Percentiles rank a stretch among this genome's conserved stretches.
Evolutionary conservation across 768 basidiomycete species (phyloP).

Genomic region (Auricularia sp.): DNA sequence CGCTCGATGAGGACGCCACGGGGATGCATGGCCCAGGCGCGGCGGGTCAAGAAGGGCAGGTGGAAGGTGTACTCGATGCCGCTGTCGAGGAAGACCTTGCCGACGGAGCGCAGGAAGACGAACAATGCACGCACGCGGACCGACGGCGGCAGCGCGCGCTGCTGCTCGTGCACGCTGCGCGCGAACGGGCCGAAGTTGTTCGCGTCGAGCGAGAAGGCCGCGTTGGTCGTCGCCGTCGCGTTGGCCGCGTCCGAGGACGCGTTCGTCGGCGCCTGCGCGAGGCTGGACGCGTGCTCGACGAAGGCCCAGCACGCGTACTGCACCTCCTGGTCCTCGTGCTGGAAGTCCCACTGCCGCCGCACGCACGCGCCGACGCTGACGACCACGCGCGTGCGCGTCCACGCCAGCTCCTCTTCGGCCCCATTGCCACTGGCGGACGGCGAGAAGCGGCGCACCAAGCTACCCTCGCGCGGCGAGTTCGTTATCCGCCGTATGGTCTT

Average conservation of each 20-base stretch:
- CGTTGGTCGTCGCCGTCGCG: slow-evolving; percentile 15
- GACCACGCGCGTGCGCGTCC: slow-evolving; percentile 56
- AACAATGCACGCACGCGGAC: slow-evolving; percentile 49
- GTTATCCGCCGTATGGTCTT: not conserved
- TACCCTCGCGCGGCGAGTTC: not conserved
- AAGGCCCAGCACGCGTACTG: slow-evolving; percentile 74
- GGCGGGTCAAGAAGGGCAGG: slow-evolving; percentile 69
- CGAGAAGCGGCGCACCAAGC: not conserved
- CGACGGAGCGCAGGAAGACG: slow-evolving; percentile 67
- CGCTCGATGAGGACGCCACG: slow-evolving; percentile 75
- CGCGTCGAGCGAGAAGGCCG: slow-evolving; percentile 7
- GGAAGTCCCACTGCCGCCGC: slow-evolving; percentile 63
- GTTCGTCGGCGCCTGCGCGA: slow-evolving; percentile 19
- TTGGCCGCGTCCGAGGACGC: slow-evolving; percentile 17
- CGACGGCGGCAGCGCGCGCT: slow-evolving; percentile 15
- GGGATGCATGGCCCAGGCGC: slow-evolving; percentile 68
- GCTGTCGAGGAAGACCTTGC: slow-evolving; percentile 58
- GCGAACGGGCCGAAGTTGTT: slow-evolving; percentile 44
- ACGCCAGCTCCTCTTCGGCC: slow-evolving; percentile 57
- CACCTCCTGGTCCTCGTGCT: slow-evolving; percentile 58
- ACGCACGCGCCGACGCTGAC: slow-evolving; percentile 60
- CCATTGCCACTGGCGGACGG: slow-evolving; percentile 3
- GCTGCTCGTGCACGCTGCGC: slow-evolving; percentile 22
- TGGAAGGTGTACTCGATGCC: slow-evolving; percentile 70
- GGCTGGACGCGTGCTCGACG: slow-evolving; percentile 42